phyloP scores from a whole-genome alignment of 1,284 basidiomycete species.

The Papiliotrema flavescens region DNA sequence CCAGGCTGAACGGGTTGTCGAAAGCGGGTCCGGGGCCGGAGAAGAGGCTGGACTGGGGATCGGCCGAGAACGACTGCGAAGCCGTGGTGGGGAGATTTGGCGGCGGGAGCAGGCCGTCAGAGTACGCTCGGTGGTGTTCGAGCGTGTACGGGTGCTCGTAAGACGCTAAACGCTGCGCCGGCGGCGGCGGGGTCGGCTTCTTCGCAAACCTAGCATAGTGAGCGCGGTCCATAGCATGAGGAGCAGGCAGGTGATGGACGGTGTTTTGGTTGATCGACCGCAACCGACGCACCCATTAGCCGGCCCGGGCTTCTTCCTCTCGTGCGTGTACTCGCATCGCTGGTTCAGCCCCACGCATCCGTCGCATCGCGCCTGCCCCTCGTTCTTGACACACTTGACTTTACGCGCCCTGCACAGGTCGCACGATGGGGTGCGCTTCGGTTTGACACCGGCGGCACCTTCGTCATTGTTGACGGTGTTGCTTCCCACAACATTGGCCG shows the following conservation, averaged over 20 bases:
- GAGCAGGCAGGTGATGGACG: no score
- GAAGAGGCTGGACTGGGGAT: background rate
- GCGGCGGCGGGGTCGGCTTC: background rate
- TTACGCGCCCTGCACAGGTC: conserved; percentile 20
- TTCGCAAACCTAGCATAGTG: background rate
- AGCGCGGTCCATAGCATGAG: no score
- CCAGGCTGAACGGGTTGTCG: conserved; percentile 1
- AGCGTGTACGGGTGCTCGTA: background rate
- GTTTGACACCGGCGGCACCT: background rate
- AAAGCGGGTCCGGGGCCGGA: background rate
- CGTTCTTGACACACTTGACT: conserved; percentile 27
- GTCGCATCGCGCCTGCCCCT: conserved; percentile 12
- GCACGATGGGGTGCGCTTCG: conserved; percentile 10
- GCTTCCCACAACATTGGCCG: background rate
- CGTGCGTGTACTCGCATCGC: conserved; percentile 21
- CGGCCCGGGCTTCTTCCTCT: conserved; percentile 27
- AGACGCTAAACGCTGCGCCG: background rate
- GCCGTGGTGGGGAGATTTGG: background rate
- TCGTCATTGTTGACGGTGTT: background rate
- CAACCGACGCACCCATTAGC: conserved; percentile 23
- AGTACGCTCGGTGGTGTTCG: conserved; percentile 1
- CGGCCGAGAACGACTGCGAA: background rate
- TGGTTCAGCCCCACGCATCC: conserved; percentile 21
- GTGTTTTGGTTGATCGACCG: no score
- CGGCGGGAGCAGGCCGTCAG: background rate